phyloP scores from a whole-genome alignment of 2,329 filamentous ascomycete species.

The Exophiala spinifera region DNA sequence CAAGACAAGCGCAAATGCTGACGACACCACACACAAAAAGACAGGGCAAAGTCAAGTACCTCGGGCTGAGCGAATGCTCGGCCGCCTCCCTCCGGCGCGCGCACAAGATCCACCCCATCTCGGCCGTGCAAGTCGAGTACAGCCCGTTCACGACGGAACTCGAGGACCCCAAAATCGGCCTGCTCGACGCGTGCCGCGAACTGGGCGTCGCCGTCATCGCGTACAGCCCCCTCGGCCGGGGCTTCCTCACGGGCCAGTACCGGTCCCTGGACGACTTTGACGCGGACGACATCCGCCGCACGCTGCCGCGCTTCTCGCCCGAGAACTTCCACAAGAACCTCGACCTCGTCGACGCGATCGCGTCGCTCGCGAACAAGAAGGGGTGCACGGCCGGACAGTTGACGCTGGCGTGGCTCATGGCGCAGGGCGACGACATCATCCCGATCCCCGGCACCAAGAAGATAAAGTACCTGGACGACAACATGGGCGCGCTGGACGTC shows the following conservation, averaged over 20 bases:
- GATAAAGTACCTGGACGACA: constrained; percentile 47
- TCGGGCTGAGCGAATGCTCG: constrained; percentile 55
- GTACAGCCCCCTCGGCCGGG: constrained; percentile 21
- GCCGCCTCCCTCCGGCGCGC: constrained; percentile 52
- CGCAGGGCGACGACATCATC: constrained; percentile 56
- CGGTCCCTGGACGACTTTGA: constrained; percentile 45
- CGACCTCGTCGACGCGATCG: constrained; percentile 47
- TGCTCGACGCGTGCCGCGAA: constrained; percentile 22
- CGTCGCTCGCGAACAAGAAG: constrained; percentile 22
- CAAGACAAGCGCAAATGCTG: too few species aligned
- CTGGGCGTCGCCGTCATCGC: constrained; percentile 25
- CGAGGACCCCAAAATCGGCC: constrained; percentile 11
- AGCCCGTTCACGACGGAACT: constrained; percentile 42
- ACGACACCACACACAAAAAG: not conserved
- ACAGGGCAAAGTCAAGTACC: constrained; percentile 56
- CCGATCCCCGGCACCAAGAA: constrained; percentile 58
- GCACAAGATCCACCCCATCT: constrained; percentile 49
- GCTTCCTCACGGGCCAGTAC: constrained; percentile 19
- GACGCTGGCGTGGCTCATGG: constrained; percentile 24
- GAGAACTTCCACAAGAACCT: constrained; percentile 54
- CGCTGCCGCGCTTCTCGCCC: constrained; percentile 32
- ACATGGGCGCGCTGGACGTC: constrained; percentile 31
- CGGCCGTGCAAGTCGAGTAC: constrained; percentile 56
- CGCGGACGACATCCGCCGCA: constrained; percentile 26
- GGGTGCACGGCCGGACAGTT: constrained; percentile 18